phyloP scores from a whole-genome alignment of 805 yeast genomes.

The Priceomyces castillae region DNA sequence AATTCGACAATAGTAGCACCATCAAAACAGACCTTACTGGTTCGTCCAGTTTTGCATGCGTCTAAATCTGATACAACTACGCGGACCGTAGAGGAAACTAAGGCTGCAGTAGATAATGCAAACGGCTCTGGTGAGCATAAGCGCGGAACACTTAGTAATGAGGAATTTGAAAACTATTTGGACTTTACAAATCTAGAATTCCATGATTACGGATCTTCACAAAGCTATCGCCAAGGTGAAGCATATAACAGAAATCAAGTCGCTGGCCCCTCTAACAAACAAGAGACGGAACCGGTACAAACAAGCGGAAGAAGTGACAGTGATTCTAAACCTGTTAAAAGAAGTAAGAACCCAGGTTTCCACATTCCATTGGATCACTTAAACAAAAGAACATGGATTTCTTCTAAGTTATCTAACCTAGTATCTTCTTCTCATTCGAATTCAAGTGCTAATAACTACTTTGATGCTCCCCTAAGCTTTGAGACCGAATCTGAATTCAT shows the following conservation, averaged over 20 bases:
- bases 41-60: background rate
- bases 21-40: background rate
- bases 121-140: background rate
- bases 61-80: background rate
- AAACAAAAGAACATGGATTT: constrained; percentile 6
- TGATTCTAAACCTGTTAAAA: background rate
- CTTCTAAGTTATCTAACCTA: constrained; percentile 10
- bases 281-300: background rate
- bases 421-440: constrained; percentile 19
- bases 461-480: constrained; percentile 11
- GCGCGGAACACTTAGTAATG: background rate
- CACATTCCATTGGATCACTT: constrained; percentile 25
- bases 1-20: background rate
- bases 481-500: constrained; percentile 16
- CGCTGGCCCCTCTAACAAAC: background rate
- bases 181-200: constrained; percentile 4
- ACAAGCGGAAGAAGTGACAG: background rate
- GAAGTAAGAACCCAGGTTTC: constrained; percentile 23
- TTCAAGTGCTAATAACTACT: constrained; percentile 14
- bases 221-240: background rate
- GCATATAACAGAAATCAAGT: background rate
- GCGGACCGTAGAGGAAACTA: background rate
- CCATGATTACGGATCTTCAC: background rate
- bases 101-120: background rate
- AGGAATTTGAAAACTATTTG: constrained; percentile 5